Conservation (phyloP, 805 yeast genomes). For the Kazachstania africana region DNA sequence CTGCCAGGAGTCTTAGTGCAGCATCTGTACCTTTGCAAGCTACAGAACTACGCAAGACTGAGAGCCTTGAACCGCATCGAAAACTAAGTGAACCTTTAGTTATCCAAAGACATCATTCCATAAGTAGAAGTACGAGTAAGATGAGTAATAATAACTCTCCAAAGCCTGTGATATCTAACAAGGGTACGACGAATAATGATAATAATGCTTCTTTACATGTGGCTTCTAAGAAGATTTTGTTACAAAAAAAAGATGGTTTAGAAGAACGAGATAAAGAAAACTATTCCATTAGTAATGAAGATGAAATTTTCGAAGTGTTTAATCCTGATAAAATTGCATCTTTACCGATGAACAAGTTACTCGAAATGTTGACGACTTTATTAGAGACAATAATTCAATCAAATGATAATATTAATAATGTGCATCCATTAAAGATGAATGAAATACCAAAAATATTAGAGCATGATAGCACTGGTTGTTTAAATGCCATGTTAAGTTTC, state of each 20-base stretch:
- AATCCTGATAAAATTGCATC: neutral
- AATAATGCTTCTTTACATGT: too few relatives aligned
- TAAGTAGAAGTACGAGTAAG: too few relatives aligned
- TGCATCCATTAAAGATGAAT: conserved; percentile 12
- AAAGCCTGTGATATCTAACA: too few relatives aligned
- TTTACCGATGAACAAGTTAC: conserved; percentile 63
- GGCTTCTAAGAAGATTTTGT: too few relatives aligned
- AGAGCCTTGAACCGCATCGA: too few relatives aligned
- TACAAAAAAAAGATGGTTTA: too few relatives aligned
- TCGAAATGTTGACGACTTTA: conserved; percentile 75
- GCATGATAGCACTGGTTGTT: neutral
- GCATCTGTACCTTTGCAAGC: neutral
- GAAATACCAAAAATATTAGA: conserved; percentile 1
- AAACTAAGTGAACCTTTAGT: too few relatives aligned
- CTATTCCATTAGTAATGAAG: neutral
- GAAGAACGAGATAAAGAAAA: too few relatives aligned
- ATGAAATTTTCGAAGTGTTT: neutral
- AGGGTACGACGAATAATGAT: too few relatives aligned
- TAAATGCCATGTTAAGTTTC: conserved; percentile 56
- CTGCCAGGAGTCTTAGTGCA: neutral
- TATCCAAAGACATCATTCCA: too few relatives aligned
- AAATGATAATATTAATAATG: conserved; percentile 58
- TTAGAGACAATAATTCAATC: conserved; percentile 81
- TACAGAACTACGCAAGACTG: too few relatives aligned
- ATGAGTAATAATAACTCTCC: too few relatives aligned